phyloP scores from a whole-genome alignment of 768 basidiomycete genomes.

The Hydnomerulius pinastri region DNA sequence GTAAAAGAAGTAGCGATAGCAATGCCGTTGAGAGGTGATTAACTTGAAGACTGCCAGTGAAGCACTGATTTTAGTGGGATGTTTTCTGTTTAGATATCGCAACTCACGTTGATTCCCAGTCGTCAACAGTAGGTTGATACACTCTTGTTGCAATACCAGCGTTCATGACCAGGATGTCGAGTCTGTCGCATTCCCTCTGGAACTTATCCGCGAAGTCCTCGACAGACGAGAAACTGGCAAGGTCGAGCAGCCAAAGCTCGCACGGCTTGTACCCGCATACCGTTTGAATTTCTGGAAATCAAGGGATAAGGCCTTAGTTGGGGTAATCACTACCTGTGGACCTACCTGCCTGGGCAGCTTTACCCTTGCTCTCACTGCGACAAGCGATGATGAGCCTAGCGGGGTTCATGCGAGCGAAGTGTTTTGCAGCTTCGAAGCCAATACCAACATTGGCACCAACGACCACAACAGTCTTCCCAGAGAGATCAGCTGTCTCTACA shows the following conservation, averaged over 20 bases:
- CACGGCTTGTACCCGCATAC: constrained; percentile 31
- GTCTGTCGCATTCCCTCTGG: constrained; percentile 14
- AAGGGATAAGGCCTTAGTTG: not conserved
- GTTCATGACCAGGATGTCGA: constrained; percentile 50
- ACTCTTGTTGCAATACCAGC: constrained; percentile 27
- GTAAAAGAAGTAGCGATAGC: constrained; percentile 35
- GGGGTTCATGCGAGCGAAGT: constrained; percentile 34
- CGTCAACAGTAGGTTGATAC: constrained; percentile 38
- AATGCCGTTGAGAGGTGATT: constrained; percentile 36
- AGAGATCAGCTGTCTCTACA: constrained; percentile 21
- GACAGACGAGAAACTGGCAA: constrained; percentile 43
- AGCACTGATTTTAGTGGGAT: not conserved
- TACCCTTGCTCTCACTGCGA: constrained; percentile 28
- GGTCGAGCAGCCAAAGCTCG: constrained; percentile 44
- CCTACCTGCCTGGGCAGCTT: constrained; percentile 20
- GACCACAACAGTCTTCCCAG: constrained; percentile 32
- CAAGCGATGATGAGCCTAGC: constrained; percentile 29
- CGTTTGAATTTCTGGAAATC: constrained; percentile 20
- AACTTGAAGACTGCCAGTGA: constrained; percentile 35
- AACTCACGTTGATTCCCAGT: constrained; percentile 48
- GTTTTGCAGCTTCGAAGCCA: constrained; percentile 33
- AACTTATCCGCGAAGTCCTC: constrained; percentile 36
- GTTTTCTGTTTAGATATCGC: not conserved
- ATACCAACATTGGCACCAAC: constrained; percentile 36
- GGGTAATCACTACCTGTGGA: not conserved